phyloP scores from a whole-genome alignment of 495 filamentous ascomycete genomes.

The Talaromyces nanjingensis region DNA sequence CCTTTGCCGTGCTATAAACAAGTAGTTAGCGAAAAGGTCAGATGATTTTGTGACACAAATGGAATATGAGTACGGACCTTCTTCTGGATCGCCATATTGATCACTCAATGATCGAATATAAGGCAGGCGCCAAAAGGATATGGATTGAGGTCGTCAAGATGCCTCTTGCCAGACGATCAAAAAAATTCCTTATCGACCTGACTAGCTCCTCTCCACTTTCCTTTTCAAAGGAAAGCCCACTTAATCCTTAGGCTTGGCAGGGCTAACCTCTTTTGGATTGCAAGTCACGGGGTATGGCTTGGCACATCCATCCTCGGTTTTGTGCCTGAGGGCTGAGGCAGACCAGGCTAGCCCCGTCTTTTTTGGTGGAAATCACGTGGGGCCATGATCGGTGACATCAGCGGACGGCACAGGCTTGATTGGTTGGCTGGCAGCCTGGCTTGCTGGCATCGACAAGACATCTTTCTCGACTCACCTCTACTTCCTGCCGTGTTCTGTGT shows the following conservation, averaged over 20 bases:
- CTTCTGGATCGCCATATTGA: conserved; percentile 89
- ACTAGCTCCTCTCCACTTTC: conserved; percentile 4
- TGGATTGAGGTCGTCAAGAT: not conserved
- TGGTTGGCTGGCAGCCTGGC: conserved; percentile 6
- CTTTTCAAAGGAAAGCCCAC: not conserved
- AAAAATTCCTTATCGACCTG: conserved; percentile 10
- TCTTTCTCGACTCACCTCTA: not conserved
- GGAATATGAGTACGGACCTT: conserved; percentile 45
- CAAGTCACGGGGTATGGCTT: not conserved
- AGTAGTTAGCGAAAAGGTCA: not conserved
- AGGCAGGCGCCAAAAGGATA: not conserved
- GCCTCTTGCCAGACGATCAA: not conserved
- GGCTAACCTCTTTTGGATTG: not conserved
- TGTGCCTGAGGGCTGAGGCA: not conserved
- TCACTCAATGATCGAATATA: conserved; percentile 1
- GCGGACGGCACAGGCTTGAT: not conserved
- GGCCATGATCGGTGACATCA: conserved; percentile 8
- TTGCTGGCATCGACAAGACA: not conserved
- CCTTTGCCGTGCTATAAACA: conserved; percentile 78
- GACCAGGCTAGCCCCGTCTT: not conserved
- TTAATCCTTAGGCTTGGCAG: conserved; percentile 2
- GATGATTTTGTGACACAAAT: not conserved
- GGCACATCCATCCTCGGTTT: not conserved
- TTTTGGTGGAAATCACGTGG: conserved; percentile 4
- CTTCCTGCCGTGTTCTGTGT: conserved; percentile 1